Evolutionary conservation across 306 rosid genomes (phyloP).

Genomic region (Cucurbita argyrosperma): DNA sequence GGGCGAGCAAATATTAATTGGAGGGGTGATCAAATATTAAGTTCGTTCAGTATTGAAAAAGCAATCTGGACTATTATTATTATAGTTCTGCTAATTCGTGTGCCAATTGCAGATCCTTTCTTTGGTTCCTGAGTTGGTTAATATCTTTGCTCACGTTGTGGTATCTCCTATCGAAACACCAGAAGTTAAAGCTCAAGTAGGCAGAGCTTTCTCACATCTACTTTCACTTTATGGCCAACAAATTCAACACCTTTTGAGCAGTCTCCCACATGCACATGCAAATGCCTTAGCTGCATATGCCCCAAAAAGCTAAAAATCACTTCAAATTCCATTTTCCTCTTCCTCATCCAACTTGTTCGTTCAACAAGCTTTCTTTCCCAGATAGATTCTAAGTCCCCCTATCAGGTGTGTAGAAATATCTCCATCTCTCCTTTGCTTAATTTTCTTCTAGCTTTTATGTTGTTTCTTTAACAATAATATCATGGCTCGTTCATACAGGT

Average conservation of each 20-base stretch:
- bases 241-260: constrained; percentile 81
- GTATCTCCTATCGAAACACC: constrained; percentile 74
- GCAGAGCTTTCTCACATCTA: constrained; percentile 79
- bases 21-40: not conserved
- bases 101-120: constrained; percentile 58
- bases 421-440: not conserved
- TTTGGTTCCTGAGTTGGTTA: constrained; percentile 80
- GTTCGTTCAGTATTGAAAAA: not conserved
- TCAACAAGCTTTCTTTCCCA: not conserved
- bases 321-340: constrained; percentile 1
- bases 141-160: constrained; percentile 81
- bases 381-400: not conserved
- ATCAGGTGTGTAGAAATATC: not conserved
- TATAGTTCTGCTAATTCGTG: constrained; percentile 1
- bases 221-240: constrained; percentile 80
- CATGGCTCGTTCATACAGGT: not conserved
- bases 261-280: constrained; percentile 68
- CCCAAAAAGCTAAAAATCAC: constrained; percentile 38
- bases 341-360: constrained; percentile 3
- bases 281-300: constrained; percentile 79
- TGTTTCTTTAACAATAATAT: not conserved
- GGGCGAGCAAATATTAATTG: not conserved
- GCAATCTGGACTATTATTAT: not conserved
- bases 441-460: not conserved
- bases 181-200: constrained; percentile 70